phyloP scores from a whole-genome alignment of 352 stramenopile genomes.

The Phytophthora nicotianae region DNA sequence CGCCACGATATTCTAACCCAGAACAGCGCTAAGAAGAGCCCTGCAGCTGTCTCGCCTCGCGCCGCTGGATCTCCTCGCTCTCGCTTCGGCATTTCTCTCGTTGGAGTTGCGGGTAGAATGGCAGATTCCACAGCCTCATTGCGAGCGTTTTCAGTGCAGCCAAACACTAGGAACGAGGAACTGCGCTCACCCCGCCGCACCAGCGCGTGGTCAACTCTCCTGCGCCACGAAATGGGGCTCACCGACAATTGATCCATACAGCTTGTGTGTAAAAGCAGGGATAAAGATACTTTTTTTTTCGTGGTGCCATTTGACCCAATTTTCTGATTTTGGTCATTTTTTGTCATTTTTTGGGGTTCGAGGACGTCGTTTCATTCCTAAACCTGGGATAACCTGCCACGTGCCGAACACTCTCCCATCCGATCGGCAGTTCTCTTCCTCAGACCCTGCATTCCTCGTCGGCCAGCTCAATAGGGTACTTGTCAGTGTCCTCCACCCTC shows the following conservation, averaged over 20 bases:
- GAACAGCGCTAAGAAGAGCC: constrained; percentile 22
- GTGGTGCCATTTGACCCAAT: constrained; percentile 12
- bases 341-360: constrained; percentile 4
- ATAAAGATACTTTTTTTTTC: constrained; percentile 36
- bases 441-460: neutral
- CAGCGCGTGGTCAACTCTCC: constrained; percentile 47
- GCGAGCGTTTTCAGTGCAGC: constrained; percentile 39
- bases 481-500: neutral
- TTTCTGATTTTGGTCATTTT: constrained; percentile 9
- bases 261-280: neutral
- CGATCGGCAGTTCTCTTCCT: constrained; percentile 16
- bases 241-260: constrained; percentile 1
- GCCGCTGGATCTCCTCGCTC: constrained; percentile 12
- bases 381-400: constrained; percentile 32
- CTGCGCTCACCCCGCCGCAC: constrained; percentile 24
- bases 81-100: constrained; percentile 17
- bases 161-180: constrained; percentile 25
- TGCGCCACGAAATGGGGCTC: constrained; percentile 39
- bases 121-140: constrained; percentile 28
- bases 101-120: constrained; percentile 17
- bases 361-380: constrained; percentile 16
- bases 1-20: constrained; percentile 42
- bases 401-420: constrained; percentile 36
- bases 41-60: constrained; percentile 15
- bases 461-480: constrained; percentile 1